Evolutionary conservation across 1,284 basidiomycete genomes (phyloP).

Genomic region (Sparassis latifolia): DNA sequence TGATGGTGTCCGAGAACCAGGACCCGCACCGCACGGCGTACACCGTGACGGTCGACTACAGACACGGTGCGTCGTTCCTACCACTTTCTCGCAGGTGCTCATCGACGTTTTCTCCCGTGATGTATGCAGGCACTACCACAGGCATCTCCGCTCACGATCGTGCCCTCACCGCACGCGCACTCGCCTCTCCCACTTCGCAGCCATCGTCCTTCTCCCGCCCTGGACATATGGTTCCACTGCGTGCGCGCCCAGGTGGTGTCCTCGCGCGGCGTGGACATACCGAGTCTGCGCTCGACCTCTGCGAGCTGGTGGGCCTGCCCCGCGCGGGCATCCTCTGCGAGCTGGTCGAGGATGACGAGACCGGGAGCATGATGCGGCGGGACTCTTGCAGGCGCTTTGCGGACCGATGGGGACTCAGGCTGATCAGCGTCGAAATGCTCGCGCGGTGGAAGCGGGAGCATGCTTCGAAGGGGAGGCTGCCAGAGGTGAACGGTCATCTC

Average conservation of each 20-base stretch:
- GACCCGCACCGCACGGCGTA: conserved; percentile 94
- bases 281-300: conserved; percentile 87
- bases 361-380: conserved; percentile 92
- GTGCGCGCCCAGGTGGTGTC: conserved; percentile 83
- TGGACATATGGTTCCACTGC: conserved; percentile 92
- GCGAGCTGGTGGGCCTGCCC: conserved; percentile 71
- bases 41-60: conserved; percentile 95
- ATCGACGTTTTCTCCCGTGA: neutral
- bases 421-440: conserved; percentile 89
- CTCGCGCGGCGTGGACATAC: conserved; percentile 89
- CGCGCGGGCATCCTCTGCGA: conserved; percentile 90
- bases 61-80: conserved; percentile 50
- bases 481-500: neutral
- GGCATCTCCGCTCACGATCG: conserved; percentile 98
- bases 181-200: conserved; percentile 55
- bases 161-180: conserved; percentile 77
- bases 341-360: conserved; percentile 87
- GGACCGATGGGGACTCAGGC: conserved; percentile 85
- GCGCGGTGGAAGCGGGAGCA: conserved; percentile 32
- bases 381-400: conserved; percentile 93
- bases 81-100: neutral
- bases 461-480: neutral
- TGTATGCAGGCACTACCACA: conserved; percentile 73
- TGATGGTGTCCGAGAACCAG: conserved; percentile 91
- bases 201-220: conserved; percentile 86